phyloP scores from a whole-genome alignment of 2,329 filamentous ascomycete species.

The Aspergillus arachidicola region DNA sequence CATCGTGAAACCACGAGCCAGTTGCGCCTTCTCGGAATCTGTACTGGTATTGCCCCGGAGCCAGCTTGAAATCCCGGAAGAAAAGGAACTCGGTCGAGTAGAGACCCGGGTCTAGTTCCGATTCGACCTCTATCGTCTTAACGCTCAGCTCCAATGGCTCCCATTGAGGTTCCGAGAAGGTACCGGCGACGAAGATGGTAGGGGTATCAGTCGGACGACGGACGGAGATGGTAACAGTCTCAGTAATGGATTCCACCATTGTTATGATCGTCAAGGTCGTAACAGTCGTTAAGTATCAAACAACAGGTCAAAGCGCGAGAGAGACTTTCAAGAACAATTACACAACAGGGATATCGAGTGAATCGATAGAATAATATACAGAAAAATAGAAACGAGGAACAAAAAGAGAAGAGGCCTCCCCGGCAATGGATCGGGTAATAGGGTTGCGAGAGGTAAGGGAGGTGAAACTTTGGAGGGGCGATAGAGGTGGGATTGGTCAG shows the following conservation, averaged over 20 bases:
- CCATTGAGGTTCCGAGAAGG: slow-evolving; percentile 34
- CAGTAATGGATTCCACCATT: slow-evolving; percentile 23
- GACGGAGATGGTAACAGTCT: slow-evolving; percentile 31
- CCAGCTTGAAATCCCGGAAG: slow-evolving; percentile 21
- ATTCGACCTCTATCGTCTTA: slow-evolving; percentile 21
- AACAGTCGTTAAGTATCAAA: slow-evolving; percentile 23
- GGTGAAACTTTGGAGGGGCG: slow-evolving; percentile 6
- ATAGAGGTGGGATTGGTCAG: slow-evolving; percentile 10
- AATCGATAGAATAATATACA: slow-evolving; percentile 22
- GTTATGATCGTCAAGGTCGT: slow-evolving; percentile 21
- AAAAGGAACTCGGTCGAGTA: slow-evolving; percentile 25
- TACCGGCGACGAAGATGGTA: slow-evolving; percentile 28
- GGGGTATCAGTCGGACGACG: slow-evolving; percentile 29
- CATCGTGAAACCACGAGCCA: slow-evolving; percentile 31
- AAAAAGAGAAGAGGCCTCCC: slow-evolving; percentile 13
- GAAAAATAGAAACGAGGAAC: slow-evolving; percentile 5
- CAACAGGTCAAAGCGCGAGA: slow-evolving; percentile 22
- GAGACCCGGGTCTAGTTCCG: slow-evolving; percentile 19
- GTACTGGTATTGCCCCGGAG: slow-evolving; percentile 29
- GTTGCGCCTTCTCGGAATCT: slow-evolving; percentile 27
- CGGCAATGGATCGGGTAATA: slow-evolving; percentile 17
- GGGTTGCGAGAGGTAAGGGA: slow-evolving; percentile 16
- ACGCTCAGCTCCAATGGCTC: slow-evolving; percentile 28
- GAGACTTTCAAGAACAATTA: neutral
- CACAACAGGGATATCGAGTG: slow-evolving; percentile 14